Evolutionary conservation across 768 basidiomycete genomes (phyloP), one percentile per base, ranked within the genome.

Genomic region (Gloeopeniophorella convolvens): DNA sequence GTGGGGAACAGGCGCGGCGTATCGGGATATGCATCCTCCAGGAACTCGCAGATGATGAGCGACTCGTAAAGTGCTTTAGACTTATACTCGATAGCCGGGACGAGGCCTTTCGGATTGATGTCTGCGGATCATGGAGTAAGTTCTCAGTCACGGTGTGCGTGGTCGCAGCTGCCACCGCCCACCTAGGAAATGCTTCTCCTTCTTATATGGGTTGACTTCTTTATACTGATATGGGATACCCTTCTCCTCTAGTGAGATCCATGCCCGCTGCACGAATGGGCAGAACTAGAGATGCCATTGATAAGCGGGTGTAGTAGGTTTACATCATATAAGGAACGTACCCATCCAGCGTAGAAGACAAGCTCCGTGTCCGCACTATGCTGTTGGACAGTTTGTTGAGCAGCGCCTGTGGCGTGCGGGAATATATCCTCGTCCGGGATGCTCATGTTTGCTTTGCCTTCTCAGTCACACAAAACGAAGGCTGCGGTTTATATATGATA

Each of bases 151-250:
- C 16, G 27, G 21, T 18, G 42, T 5, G 28, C 15, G 30, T 23
- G 15, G n/a, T n/a, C n/a, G n/a, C n/a, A n/a, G n/a, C n/a, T n/a
- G n/a, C n/a, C n/a, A n/a, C n/a, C n/a, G n/a, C n/a, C 30, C 51
- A 76, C 77, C 73, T 26, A 80, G 67, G 60, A 79, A 79, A 34
- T 76, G 70, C 13, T 71, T 65, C 58, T 78, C 79, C 57, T 84
- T 85, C 66, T 80, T 81, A 70, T 85, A 85, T 2, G 82, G 81
- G 63, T 83, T 82, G 18, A 79, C 73, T 60, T 84, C 80, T 51
- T 74, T 74, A 61, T 82, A 83, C 54, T 82, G 80, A 59, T 85
- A 86, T 1, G 78, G 77, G 24, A 85, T 77, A 0, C 75, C 74
- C 46, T 72, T 76, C 60, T 85, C 83, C 60, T 87, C 82, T 4